These are phyloP conservation scores for Silene coronaria DNA, from an alignment of 179 eudicot species.

Conservation along the genomic window DNA sequence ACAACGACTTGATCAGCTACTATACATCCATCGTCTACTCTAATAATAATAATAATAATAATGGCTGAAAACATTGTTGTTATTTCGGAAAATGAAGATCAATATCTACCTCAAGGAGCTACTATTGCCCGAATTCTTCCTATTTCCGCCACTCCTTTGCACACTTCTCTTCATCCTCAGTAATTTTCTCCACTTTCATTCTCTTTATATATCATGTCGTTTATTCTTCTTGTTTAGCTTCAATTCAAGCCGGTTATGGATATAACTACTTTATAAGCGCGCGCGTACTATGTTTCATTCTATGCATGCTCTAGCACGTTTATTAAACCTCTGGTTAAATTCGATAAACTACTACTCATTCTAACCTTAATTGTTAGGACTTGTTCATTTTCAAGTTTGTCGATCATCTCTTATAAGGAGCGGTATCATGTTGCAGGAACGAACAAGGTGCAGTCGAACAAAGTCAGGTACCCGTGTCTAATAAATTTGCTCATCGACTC, in stretches of 20 bases:
- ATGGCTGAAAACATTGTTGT: conserved; percentile 24
- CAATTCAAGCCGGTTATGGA: no score
- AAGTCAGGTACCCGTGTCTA: not conserved
- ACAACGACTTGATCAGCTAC: not conserved
- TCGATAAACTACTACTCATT: no score
- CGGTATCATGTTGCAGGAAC: conserved; percentile 18
- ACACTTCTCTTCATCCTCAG: not conserved
- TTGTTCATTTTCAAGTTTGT: no score
- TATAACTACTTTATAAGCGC: no score
- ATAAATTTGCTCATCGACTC: conserved; percentile 17
- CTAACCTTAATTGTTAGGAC: no score
- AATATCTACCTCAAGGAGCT: conserved; percentile 16
- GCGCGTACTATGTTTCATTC: no score
- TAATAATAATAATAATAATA: no score
- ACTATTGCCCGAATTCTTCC: conserved; percentile 24
- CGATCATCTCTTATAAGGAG: not conserved
- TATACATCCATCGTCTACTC: no score
- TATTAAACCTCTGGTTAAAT: no score
- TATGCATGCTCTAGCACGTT: no score
- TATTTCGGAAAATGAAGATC: conserved; percentile 5
- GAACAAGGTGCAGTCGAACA: not conserved
- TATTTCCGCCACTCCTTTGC: conserved; percentile 25
- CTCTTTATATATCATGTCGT: not conserved
- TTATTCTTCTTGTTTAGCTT: no score
- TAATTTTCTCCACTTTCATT: not conserved